Conservation (phyloP, 331 rosid genomes). For the Saraca asoca region DNA sequence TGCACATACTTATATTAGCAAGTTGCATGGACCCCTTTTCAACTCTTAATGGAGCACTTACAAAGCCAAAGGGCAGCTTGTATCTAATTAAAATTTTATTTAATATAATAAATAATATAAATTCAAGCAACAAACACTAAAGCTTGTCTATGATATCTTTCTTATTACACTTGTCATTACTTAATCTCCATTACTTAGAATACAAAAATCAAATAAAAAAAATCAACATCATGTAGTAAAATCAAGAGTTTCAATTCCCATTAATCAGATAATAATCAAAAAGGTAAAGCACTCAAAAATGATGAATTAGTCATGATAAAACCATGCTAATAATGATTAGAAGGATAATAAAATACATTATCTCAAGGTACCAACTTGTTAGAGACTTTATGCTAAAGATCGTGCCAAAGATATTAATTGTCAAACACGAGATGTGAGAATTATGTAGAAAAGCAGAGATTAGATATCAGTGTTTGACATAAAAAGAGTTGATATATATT, state of each 20-base stretch:
- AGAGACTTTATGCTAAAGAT: slow-evolving; percentile 32
- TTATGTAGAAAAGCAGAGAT: slow-evolving; percentile 20
- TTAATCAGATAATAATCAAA: slow-evolving; percentile 22
- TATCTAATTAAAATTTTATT: slow-evolving; percentile 12
- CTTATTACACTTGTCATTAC: slow-evolving; percentile 38
- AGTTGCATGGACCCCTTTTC: slow-evolving; percentile 33
- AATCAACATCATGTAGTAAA: slow-evolving; percentile 37
- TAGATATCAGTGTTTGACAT: not conserved
- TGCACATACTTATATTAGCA: slow-evolving; percentile 30
- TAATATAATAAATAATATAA: slow-evolving; percentile 14
- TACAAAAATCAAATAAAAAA: slow-evolving; percentile 4
- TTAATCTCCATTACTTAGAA: slow-evolving; percentile 37
- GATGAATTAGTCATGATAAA: slow-evolving; percentile 40
- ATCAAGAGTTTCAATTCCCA: slow-evolving; percentile 16
- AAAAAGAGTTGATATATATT: not conserved
- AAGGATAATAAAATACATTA: slow-evolving; percentile 49
- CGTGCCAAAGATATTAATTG: slow-evolving; percentile 22
- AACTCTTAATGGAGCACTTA: slow-evolving; percentile 38
- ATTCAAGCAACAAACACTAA: slow-evolving; percentile 31
- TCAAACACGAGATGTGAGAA: slow-evolving; percentile 36
- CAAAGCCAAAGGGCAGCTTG: slow-evolving; percentile 26
- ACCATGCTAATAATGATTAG: slow-evolving; percentile 50
- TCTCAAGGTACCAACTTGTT: slow-evolving; percentile 59
- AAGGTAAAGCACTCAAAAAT: slow-evolving; percentile 44
- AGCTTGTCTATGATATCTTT: slow-evolving; percentile 16